Base-by-base conservation (phyloP, 1,284 basidiomycete genomes). In the Abortiporus biennis region DNA sequence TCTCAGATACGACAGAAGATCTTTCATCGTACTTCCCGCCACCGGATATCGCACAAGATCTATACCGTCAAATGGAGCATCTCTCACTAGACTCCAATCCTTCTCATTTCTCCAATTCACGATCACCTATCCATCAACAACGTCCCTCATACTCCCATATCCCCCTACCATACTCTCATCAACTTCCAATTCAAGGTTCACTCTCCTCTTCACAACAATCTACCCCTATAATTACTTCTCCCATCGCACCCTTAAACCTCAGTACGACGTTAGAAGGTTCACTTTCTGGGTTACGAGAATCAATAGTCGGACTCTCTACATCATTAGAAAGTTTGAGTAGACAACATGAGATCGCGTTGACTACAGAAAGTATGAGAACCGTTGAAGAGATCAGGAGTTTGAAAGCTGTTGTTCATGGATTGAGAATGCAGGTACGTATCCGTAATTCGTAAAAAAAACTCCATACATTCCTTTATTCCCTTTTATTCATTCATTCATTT, bases 351-450 rank as follows among this genome's bases (percentile, higher is more conserved):
- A 74, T 84, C 47, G 75, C 78, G 21, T 59, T 84, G 29, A 74
- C 78, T 33, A 84, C 87, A 42, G 88, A 90, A 59, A 74, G 71
- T 33, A 66, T 88, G 54, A 68, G 87, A 38, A 67, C 85, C 38
- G 77, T 77, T 40, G 89, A 92, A 52, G 89, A 92, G 56, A 70
- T 91, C 21, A 78, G 79, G 45, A 78, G 80, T 8, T 55, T 92
- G 44, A 72, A 85, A 43, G 83, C 78, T 16, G 81, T 77, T 40
- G 72, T 92, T 34, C 81, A 88, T 47, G 86, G 87, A 0, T 62
- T 93, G 46, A 70, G 89, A 36, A 85, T 90, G 75, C 89, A 90
- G 72, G 80, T 86, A 48, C 20, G 68, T 60, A 23, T 37, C n/a
- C n/a, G n/a, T n/a, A n/a, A n/a, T n/a, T n/a, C n/a, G n/a, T n/a